Evolutionary conservation across 2,329 filamentous ascomycete species (phyloP), one percentile per base, ranked within the genome.

Genomic region (Monosporascus sp.): DNA sequence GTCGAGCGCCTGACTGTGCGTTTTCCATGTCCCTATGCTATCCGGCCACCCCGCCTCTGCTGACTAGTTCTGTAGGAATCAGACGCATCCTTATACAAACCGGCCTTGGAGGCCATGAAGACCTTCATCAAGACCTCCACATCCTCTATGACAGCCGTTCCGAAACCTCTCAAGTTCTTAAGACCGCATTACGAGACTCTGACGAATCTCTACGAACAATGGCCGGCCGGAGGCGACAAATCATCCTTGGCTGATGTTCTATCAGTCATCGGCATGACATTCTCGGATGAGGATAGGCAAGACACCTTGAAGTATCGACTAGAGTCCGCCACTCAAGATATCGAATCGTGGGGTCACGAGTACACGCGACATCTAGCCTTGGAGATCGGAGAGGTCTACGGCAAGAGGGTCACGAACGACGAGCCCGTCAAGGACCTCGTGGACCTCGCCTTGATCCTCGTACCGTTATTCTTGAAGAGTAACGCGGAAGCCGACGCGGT

Each of bases 51-150:
- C 36, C 15, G 3, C 37, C 43, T 48, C 24, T 51, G 50, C 65
- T 58, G 27, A 62, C 50, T 14, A 14, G 24, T 11, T 44, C 45
- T 56, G 3, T 66, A 96, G 90, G 94, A 97, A 77, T 81, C 87
- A 61, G 89, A 97, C 74, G 80, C 82, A 61, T 86, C 85, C 54
- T 87, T 97, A 62, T 97, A 97, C 78, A 93, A 92, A 72, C 84
- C 92, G 55, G 89, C 94, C 51, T 79, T 99, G 62, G 92, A 97
- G 73, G 88, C 91, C 62, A 97, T 99, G 85, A 97, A 97, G 79
- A 90, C 87, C 67, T 95, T 90, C 69, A 99, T 99, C 80, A 97
- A 97, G 79, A 99, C 94, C 52, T 96, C 94, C 55, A 99, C 94
- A 61, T 97, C 92, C 55, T 99, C 95, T 46, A 99, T 99, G 94